Evolutionary conservation across 2,329 filamentous ascomycete species (phyloP), one percentile per base, ranked within the genome.

Genomic region (Ophiostoma perfectum): DNA sequence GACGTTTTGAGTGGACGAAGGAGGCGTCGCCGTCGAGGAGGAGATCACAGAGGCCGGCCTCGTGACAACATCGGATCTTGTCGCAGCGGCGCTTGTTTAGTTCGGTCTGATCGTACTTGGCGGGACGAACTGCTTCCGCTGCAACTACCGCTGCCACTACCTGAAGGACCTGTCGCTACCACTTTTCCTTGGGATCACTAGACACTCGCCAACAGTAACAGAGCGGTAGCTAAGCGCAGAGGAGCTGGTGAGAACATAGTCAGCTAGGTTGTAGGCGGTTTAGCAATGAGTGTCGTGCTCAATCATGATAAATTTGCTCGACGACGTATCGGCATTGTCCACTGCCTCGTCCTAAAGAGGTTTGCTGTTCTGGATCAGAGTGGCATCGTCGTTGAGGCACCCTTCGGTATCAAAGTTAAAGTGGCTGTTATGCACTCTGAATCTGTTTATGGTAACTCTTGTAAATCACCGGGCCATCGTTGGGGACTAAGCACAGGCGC

Each of bases 131-230:
- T 18, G 47, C 47, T n/a, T 52, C 9, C 18, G 4, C 42, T 44
- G 42, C 42, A 27, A 27, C 27, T 12, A 12, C 3, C 42, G 42
- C 49, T 27, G 6, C 44, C 36, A 6, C 66, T 64, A 14, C 62
- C 27, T n/a, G 49, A 52, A 3, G 64, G 52, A 0, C 66, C 67
- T 44, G 58, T 47, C 84, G 82, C 74, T 87, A 87, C 85, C 84
- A 87, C 73, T 81, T 80, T 65, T 76, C 77, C 3, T 73, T 71
- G 16, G 82, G 76, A 71, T 87, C 83, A 16, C 81, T 14, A 87
- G 77, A 72, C 84, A 87, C 72, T 85, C 79, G 3, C 84, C 85
- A 5, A 86, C 81, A 4, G 84, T 84, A 47, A 86, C 84, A 67
- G 80, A 79, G 62, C 73, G 73, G 70, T 79, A 81, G 1, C 82